Percentiles rank a stretch among this genome's conserved stretches.
phyloP scores from a whole-genome alignment of 73 alveolate species.

The Diophrys sp. region DNA sequence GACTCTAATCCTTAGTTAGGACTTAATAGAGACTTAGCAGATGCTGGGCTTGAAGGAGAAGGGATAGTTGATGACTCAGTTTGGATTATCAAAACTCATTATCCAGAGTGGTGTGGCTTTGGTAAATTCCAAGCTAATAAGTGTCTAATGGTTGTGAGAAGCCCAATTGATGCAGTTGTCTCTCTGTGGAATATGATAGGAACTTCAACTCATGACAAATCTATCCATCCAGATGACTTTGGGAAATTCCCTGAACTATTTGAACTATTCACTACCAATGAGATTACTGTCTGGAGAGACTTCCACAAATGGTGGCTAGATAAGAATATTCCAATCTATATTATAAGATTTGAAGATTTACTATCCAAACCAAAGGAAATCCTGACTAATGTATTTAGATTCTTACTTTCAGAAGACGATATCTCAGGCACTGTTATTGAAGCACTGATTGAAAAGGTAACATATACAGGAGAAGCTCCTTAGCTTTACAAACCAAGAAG shows the following conservation, averaged over 20 bases:
- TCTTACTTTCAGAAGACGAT: constrained; percentile 17
- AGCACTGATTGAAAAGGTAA: constrained; percentile 7
- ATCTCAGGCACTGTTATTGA: constrained; percentile 36
- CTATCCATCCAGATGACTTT: constrained; percentile 36
- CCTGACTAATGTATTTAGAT: constrained; percentile 26
- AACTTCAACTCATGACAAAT: constrained; percentile 43
- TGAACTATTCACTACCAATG: constrained; percentile 33
- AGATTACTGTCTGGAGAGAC: constrained; percentile 55
- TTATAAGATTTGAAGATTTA: constrained; percentile 58
- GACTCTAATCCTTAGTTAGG: constrained; percentile 37
- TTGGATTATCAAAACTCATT: constrained; percentile 54
- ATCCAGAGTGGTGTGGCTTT: constrained; percentile 57
- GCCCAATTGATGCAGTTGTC: constrained; percentile 53
- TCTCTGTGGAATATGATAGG: constrained; percentile 51
- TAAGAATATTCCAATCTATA: constrained; percentile 39
- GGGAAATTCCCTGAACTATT: constrained; percentile 14
- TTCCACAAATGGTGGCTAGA: constrained; percentile 62
- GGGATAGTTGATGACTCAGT: constrained; percentile 59
- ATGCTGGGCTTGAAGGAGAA: constrained; percentile 48
- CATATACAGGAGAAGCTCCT: constrained; percentile 12
- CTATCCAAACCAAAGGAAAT: constrained; percentile 42
- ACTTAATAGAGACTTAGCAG: constrained; percentile 23
- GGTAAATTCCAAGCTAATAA: constrained; percentile 43
- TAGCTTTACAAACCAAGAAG: constrained; percentile 63
- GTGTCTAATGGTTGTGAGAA: constrained; percentile 46